Evolutionary conservation across 2,329 filamentous ascomycete species (phyloP).

Genomic region (Coniochaeta pulveracea): DNA sequence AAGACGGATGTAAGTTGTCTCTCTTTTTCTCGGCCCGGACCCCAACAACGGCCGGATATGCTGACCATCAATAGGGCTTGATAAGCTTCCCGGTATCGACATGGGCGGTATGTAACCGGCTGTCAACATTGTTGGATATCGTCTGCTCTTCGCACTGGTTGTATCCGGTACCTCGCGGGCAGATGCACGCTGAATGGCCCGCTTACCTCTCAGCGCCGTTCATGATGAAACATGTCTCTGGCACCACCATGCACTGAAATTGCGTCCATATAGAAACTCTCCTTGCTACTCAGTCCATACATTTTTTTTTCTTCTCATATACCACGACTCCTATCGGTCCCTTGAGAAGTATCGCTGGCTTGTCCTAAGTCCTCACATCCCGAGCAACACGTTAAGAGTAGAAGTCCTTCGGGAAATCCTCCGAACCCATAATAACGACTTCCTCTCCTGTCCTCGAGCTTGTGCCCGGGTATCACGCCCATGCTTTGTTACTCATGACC

Average conservation of each 20-base stretch:
- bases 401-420: no score
- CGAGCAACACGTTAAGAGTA: no score
- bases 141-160: slow-evolving; percentile 1
- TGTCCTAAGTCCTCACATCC: no score
- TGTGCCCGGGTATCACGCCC: no score
- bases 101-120: slow-evolving; percentile 13
- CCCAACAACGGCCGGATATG: background rate
- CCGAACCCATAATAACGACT: no score
- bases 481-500: no score
- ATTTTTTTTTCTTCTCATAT: background rate
- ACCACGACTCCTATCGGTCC: no score
- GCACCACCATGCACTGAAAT: background rate
- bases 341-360: no score
- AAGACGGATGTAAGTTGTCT: slow-evolving; percentile 21
- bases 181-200: background rate
- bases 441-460: no score
- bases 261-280: slow-evolving; percentile 1
- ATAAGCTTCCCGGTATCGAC: slow-evolving; percentile 14
- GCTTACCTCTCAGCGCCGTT: background rate
- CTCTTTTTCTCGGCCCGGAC: background rate
- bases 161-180: background rate
- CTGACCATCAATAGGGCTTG: slow-evolving; percentile 13
- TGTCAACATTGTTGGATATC: background rate
- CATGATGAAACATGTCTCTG: background rate
- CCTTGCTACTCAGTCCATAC: no score